A percentile compares a stretch with the other conserved stretches of the same genome.
Conservation (phyloP, 2,329 filamentous ascomycete genomes). For the Claviceps fusiformis region DNA sequence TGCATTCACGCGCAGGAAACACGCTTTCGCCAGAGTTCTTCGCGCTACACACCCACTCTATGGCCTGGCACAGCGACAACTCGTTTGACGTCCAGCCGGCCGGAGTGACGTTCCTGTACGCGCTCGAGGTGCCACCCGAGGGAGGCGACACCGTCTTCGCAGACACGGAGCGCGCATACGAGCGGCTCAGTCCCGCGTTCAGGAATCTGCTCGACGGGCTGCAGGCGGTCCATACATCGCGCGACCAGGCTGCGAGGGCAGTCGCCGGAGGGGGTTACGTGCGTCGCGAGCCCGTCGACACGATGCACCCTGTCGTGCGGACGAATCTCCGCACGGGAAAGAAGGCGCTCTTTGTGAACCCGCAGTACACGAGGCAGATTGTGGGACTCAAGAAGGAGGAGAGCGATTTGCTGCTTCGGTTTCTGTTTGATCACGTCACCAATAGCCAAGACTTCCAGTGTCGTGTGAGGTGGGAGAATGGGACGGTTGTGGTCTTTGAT, state of each 20-base stretch:
- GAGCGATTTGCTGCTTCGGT: constrained; percentile 50
- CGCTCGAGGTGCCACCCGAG: constrained; percentile 57
- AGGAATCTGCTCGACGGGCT: constrained; percentile 51
- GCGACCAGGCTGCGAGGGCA: constrained; percentile 29
- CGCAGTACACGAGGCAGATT: constrained; percentile 40
- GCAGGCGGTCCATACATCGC: constrained; percentile 50
- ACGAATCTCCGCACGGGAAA: constrained; percentile 42
- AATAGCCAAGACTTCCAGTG: constrained; percentile 50
- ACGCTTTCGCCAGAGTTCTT: constrained; percentile 42
- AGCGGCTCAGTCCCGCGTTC: constrained; percentile 50
- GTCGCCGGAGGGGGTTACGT: constrained; percentile 31
- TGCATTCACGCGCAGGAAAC: constrained; percentile 42
- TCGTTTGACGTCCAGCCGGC: constrained; percentile 72
- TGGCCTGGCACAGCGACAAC: constrained; percentile 73
- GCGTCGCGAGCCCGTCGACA: constrained; percentile 52
- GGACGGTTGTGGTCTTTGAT: constrained; percentile 46
- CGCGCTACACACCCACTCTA: constrained; percentile 40
- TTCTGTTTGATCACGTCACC: constrained; percentile 54
- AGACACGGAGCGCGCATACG: constrained; percentile 14
- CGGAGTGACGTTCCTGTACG: constrained; percentile 70
- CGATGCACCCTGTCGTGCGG: constrained; percentile 37
- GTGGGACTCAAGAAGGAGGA: constrained; percentile 58
- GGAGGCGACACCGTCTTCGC: constrained; percentile 27
- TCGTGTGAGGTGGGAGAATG: constrained; percentile 46
- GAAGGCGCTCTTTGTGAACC: constrained; percentile 55